A percentile compares a stretch with the other conserved stretches of the same genome.
These are phyloP conservation scores for Aspergillus quadrilineatus DNA, from an alignment of 2,329 filamentous ascomycete species.

Conservation along the genomic window DNA sequence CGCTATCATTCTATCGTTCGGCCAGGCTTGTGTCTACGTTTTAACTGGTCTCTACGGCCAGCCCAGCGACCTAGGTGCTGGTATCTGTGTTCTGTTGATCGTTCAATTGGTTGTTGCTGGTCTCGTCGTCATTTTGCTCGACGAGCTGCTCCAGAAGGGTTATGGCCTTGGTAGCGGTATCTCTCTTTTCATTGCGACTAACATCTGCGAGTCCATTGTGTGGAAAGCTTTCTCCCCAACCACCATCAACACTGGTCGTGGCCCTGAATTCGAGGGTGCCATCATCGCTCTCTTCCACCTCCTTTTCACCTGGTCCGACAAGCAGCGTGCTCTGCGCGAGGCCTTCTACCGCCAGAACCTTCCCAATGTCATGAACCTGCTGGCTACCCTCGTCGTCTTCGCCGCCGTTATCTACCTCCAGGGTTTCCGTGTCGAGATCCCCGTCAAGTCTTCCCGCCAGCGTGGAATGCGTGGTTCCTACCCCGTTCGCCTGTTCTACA, in stretches of 20 bases:
- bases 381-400: conserved; percentile 91
- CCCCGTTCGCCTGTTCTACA: conserved; percentile 98
- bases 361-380: conserved; percentile 98
- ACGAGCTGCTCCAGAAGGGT: conserved; percentile 98
- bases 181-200: conserved; percentile 98
- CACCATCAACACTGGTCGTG: conserved; percentile 98
- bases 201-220: conserved; percentile 99
- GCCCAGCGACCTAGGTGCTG: conserved; percentile 92
- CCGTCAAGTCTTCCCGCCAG: conserved; percentile 98
- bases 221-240: conserved; percentile 99
- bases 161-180: conserved; percentile 98
- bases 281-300: conserved; percentile 98
- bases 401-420: conserved; percentile 98
- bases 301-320: conserved; percentile 97
- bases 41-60: conserved; percentile 97
- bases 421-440: conserved; percentile 99
- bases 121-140: conserved; percentile 97
- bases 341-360: conserved; percentile 99
- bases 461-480: conserved; percentile 97
- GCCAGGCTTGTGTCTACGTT: conserved; percentile 96
- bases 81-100: conserved; percentile 96
- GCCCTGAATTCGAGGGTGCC: conserved; percentile 97
- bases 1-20: conserved; percentile 95
- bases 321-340: conserved; percentile 96
- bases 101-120: conserved; percentile 97